These are phyloP conservation scores for Hansenula anomala DNA, from an alignment of 1,139 yeast genomes.

Conservation along the genomic window DNA sequence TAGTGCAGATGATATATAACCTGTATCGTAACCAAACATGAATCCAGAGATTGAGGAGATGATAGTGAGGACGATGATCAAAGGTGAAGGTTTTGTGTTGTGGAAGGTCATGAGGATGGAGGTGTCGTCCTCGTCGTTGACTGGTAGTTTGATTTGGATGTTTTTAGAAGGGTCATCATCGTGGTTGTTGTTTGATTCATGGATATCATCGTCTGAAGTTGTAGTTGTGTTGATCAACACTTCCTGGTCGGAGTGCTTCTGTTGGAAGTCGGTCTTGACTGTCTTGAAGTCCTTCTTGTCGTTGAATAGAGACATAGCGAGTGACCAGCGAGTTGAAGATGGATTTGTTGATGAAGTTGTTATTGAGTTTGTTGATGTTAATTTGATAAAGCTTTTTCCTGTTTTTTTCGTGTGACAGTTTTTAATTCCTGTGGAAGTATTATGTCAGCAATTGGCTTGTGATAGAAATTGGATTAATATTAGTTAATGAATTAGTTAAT, in stretches of 20 bases:
- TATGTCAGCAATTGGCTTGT: background rate
- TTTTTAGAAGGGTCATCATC: background rate
- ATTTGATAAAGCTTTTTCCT: background rate
- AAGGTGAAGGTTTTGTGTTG: constrained; percentile 49
- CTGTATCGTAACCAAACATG: constrained; percentile 96
- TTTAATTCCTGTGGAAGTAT: too few species aligned
- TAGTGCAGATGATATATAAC: constrained; percentile 88
- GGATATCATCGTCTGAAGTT: background rate
- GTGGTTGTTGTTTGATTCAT: too few species aligned
- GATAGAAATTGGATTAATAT: background rate
- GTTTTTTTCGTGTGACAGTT: too few species aligned
- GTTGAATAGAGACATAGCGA: background rate
- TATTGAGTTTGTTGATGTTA: too few species aligned
- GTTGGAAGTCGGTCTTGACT: background rate
- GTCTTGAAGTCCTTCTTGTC: constrained; percentile 1
- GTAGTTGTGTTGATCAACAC: too few species aligned
- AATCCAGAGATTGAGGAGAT: constrained; percentile 90
- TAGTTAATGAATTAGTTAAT: too few species aligned
- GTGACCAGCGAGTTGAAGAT: too few species aligned
- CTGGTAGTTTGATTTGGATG: constrained; percentile 18
- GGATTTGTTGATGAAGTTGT: too few species aligned
- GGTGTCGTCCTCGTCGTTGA: constrained; percentile 38
- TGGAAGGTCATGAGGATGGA: constrained; percentile 33
- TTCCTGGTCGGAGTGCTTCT: too few species aligned
- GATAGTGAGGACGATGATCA: constrained; percentile 66